Percentiles rank a stretch among this genome's conserved stretches.
phyloP scores from a whole-genome alignment of 108 stramenopile species.

The Thalassiosira profunda region DNA sequence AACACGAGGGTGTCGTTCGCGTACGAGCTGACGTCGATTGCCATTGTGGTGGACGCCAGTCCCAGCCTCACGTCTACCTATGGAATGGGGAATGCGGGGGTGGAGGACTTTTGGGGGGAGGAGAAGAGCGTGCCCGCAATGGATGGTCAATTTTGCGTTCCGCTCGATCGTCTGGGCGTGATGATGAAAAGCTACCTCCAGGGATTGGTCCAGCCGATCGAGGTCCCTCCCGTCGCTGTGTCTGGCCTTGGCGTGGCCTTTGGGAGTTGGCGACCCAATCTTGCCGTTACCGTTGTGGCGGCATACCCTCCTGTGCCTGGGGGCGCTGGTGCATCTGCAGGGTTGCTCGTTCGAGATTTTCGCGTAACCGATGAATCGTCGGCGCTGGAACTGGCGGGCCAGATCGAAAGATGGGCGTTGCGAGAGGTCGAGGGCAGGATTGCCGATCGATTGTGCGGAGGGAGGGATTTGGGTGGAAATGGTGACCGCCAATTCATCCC shows the following conservation, averaged over 20 bases:
- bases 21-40: conserved; percentile 83
- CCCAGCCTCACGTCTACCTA: conserved; percentile 73
- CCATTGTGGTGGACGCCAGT: conserved; percentile 84
- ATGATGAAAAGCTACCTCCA: conserved; percentile 69
- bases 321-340: conserved; percentile 54
- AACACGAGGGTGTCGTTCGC: conserved; percentile 74
- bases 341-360: conserved; percentile 77
- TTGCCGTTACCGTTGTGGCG: conserved; percentile 82
- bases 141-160: conserved; percentile 48
- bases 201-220: conserved; percentile 69
- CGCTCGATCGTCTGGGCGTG: conserved; percentile 65
- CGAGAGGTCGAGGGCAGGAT: conserved; percentile 73
- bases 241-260: conserved; percentile 39
- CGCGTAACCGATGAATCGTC: conserved; percentile 60
- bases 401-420: conserved; percentile 74
- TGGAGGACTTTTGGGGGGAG: conserved; percentile 14
- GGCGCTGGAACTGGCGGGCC: conserved; percentile 49
- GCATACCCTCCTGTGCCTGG: conserved; percentile 62
- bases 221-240: conserved; percentile 49
- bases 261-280: conserved; percentile 60
- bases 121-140: not conserved
- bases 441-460: conserved; percentile 60
- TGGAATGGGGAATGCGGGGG: conserved; percentile 28
- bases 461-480: not conserved
- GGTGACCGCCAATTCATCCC: not conserved